Base-by-base conservation (phyloP, 257 asterid genomes). In the Ilex asprella region DNA sequence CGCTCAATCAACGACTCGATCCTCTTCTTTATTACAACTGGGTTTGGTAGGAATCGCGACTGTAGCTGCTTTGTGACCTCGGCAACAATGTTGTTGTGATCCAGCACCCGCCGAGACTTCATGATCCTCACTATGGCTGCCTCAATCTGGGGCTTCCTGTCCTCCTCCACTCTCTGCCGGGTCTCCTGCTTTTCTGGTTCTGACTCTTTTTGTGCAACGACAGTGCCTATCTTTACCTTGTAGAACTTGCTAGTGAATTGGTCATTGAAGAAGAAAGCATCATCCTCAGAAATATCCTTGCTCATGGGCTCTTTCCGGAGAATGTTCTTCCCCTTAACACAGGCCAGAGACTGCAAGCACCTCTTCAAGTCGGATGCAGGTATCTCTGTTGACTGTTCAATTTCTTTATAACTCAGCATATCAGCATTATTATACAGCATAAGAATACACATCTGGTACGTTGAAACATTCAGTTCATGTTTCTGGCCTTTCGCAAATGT, bases 111-210 rank as follows among this genome's bases (percentile, higher is more conserved):
- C 68, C 87, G 60, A 0, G 90, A 69, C 68, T 83, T 83, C 90
- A 81, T 83, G 14, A 81, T 74, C 56, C 87, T 78, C 11, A 83
- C 85, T 5, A 83, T 72, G 16, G 87, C 85, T 43, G 87, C 84
- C 61, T 83, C 87, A 2, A 83, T 83, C 69, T 83, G 87, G 2
- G 84, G 90, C 44, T 80, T 83, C 47, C 90, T 56, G 52, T 83
- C 86, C 69, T 80, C 90, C 67, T 83, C 90, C 69, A 80, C 86
- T 55, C 84, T 75, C 72, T 78, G 86, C 31, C 86, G 62, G 0
- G 87, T 81, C 69, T 83, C 87, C 43, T 75, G 87, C 66, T 80
- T 83, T 55, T 83, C 87, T 2, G 84, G 85, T 67, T 83, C 87
- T 0, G 87, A 70, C 62, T 83, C 90, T 74, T 81, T 83, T 41